Evolutionary conservation across 495 filamentous ascomycete genomes (phyloP).

Genomic region (Emericellopsis terricola): DNA sequence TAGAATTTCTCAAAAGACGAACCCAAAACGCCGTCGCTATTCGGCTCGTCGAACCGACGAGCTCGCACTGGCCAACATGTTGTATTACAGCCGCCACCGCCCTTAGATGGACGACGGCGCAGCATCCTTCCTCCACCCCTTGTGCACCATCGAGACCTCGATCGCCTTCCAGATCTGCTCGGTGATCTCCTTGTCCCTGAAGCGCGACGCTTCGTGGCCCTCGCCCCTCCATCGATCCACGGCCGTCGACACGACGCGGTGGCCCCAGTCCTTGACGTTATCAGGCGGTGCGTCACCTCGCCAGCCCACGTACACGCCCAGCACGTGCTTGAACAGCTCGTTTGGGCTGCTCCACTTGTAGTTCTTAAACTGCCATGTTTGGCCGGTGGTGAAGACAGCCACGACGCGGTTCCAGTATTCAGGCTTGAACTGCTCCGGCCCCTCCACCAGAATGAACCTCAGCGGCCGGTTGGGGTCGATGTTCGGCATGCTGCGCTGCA

Average conservation of each 20-base stretch:
- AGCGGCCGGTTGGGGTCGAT: slow-evolving; percentile 55
- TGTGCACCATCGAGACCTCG: slow-evolving; percentile 71
- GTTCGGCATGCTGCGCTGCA: slow-evolving; percentile 59
- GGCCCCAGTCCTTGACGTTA: slow-evolving; percentile 64
- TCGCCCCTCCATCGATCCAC: slow-evolving; percentile 66
- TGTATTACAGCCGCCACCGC: too few relatives aligned
- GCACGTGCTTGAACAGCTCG: slow-evolving; percentile 75
- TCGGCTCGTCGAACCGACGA: too few relatives aligned
- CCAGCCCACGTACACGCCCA: slow-evolving; percentile 85
- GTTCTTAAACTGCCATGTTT: slow-evolving; percentile 95
- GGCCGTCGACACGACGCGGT: slow-evolving; percentile 52
- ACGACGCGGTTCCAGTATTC: slow-evolving; percentile 96
- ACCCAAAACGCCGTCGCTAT: too few relatives aligned
- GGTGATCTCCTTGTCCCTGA: slow-evolving; percentile 84
- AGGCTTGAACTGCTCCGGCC: slow-evolving; percentile 83
- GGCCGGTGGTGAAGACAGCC: slow-evolving; percentile 93
- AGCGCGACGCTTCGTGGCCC: slow-evolving; percentile 42
- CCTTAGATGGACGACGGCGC: slow-evolving; percentile 29
- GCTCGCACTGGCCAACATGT: too few relatives aligned
- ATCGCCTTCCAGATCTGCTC: slow-evolving; percentile 85
- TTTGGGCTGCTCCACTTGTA: slow-evolving; percentile 88
- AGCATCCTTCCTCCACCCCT: slow-evolving; percentile 63
- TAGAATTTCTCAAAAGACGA: too few relatives aligned
- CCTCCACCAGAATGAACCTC: slow-evolving; percentile 89
- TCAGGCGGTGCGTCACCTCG: slow-evolving; percentile 65